Conservation (phyloP, 257 asterid genomes). For the Solanum pimpinellifolium region DNA sequence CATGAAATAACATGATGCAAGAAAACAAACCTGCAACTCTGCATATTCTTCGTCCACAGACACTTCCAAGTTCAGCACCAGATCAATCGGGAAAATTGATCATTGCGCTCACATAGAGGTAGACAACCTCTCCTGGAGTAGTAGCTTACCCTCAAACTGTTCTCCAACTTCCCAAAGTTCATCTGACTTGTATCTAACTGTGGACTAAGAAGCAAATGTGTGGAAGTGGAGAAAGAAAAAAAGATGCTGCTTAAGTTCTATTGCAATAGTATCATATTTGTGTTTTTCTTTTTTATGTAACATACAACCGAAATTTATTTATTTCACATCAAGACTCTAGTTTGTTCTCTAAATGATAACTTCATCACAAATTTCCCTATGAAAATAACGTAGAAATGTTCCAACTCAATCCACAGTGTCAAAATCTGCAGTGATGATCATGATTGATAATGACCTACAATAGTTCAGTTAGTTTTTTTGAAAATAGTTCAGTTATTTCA, state of each 20-base stretch:
- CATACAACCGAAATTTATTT: not conserved
- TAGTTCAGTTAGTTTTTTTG: not conserved
- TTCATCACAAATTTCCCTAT: not conserved
- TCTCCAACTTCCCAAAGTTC: not conserved
- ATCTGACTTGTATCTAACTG: not conserved
- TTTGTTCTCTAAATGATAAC: not conserved
- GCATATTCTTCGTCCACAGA: slow-evolving; percentile 1
- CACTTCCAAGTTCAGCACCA: slow-evolving; percentile 6
- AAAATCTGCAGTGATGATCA: not conserved
- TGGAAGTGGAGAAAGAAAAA: not conserved
- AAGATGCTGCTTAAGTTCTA: not conserved
- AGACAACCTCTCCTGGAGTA: not conserved
- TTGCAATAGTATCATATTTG: not conserved
- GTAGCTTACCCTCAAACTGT: not conserved
- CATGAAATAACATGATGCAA: not conserved
- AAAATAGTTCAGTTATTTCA: not conserved
- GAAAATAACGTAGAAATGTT: not conserved
- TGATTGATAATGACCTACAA: not conserved
- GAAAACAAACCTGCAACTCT: not conserved
- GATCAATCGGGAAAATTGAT: slow-evolving; percentile 8
- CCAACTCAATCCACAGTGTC: not conserved
- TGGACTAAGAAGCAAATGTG: not conserved
- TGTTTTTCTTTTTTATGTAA: not conserved
- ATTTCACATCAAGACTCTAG: not conserved
- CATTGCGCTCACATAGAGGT: slow-evolving; percentile 10